Evolutionary conservation across 1,284 basidiomycete genomes (phyloP), one percentile per base, ranked within the genome.

Genomic region (Exobasidium cylindrosporum): DNA sequence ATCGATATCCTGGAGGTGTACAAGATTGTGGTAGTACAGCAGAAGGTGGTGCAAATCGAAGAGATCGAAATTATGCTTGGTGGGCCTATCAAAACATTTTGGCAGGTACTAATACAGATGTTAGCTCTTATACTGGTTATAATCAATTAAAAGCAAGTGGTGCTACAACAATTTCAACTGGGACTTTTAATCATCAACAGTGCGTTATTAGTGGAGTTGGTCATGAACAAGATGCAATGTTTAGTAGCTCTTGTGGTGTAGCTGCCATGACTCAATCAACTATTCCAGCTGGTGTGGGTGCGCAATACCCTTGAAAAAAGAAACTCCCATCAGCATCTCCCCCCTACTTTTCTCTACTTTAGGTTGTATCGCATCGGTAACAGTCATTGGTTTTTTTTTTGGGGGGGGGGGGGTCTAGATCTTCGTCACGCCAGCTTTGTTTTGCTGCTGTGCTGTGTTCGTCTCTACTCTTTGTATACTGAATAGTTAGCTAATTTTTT

Each of bases 11-110:
- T 40, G 35, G 35, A 10, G 47, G 47, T 24, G 26, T 28, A 50
- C 21, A 50, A 28, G 26, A 28, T 4, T 50, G 47, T 50, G 26
- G n/a, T 28, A 24, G 21, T 7, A 23, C 17, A 50, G 47, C 47
- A 7, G n/a, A 50, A 50, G 47, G 47, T 24, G 47, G 47, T 3
- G 21, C 26, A 2, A 24, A 50, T 28, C n/a, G 47, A 4, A 50
- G 47, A 50, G 47, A 50, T 23, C 17, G 47, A 28, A 50, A 50
- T 50, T 50, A 50, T 24, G 47, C 47, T 24, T 50, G 26, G n/a
- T 50, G 47, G 47, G 47, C 47, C 14, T 50, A 50, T 50, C 17
- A 14, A 50, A 50, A 50, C 21, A 24, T 50, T 14, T 28, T 50
- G 26, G 47, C 47, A 3, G 35, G 10, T 10, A 40, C 35, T 10